Conservation (phyloP, 2,329 filamentous ascomycete species). For the Ceratocystis huliohia region DNA sequence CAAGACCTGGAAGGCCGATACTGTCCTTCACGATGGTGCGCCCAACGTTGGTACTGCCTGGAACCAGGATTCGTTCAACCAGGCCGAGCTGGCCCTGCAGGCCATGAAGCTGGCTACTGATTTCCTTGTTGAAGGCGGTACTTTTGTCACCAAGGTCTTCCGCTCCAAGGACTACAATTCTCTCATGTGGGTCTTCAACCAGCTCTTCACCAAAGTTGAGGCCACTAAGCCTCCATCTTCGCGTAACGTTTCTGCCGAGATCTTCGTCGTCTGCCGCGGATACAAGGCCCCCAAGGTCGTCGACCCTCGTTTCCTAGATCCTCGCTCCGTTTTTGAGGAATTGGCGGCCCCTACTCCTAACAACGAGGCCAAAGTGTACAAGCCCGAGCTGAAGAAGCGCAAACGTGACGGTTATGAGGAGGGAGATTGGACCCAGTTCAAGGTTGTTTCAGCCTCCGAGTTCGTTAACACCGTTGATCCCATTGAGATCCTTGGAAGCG, state of each 20-base stretch:
- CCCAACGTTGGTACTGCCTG: constrained; percentile 97
- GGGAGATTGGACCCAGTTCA: constrained; percentile 84
- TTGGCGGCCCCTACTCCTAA: constrained; percentile 75
- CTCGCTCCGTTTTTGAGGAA: constrained; percentile 82
- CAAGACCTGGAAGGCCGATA: constrained; percentile 93
- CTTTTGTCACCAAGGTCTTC: constrained; percentile 96
- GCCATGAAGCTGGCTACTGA: constrained; percentile 89
- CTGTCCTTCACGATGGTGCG: constrained; percentile 89
- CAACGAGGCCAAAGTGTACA: constrained; percentile 96
- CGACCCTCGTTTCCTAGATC: constrained; percentile 84
- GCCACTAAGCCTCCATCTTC: constrained; percentile 95
- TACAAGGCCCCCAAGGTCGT: constrained; percentile 91
- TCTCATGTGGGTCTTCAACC: constrained; percentile 92
- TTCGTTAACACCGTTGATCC: constrained; percentile 92
- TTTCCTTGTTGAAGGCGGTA: constrained; percentile 77
- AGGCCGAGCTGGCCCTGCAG: constrained; percentile 83
- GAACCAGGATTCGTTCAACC: constrained; percentile 96
- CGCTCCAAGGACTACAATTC: constrained; percentile 94
- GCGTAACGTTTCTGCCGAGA: constrained; percentile 92
- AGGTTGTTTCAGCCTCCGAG: constrained; percentile 75
- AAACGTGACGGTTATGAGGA: constrained; percentile 98
- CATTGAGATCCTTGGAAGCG: constrained; percentile 75
- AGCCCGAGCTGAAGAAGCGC: constrained; percentile 91
- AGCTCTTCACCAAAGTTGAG: constrained; percentile 88
- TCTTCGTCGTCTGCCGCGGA: constrained; percentile 92